Evolutionary conservation across 768 basidiomycete genomes (phyloP), one percentile per base, ranked within the genome.

Genomic region (Panus rudis): DNA sequence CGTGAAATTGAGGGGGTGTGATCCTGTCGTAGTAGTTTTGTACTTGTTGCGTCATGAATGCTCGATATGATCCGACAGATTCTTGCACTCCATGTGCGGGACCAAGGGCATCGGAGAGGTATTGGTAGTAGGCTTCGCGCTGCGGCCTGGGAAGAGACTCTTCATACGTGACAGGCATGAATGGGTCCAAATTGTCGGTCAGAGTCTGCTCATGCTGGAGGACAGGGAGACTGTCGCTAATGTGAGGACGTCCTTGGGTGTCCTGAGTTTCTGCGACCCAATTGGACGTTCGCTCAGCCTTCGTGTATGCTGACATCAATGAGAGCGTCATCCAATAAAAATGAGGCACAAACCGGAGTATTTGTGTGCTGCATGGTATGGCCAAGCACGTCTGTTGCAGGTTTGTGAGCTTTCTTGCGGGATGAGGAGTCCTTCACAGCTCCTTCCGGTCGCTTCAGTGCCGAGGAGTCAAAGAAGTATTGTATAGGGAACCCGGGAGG

Each of bases 121-220:
- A 58, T 38, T 71, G 63, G 50, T 82, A 82, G 44, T 75, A 62
- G 20, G 66, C 70, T 41, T 62, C 57, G 25, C 78, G 73, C 54
- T 79, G 75, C n/a, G 55, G 51, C 42, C 60, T 47, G 12, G 68
- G 64, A 35, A 78, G 62, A 17, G 65, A 52, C 26, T 64, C 54
- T 32, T 63, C 59, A 26, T 34, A 45, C 37, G 64, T 60, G 31
- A 66, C 62, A 11, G 46, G 45, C 19, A 35, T 26, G 27, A 46
- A 17, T n/a, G 35, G 20, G 26, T 45, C 17, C 28, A 53, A 32
- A 32, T 41, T 32, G 53, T 46, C 17, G 50, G 47, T 21, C 22
- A 32, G 19, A 20, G 19, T 1, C 4, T 45, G 39, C 49, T 48
- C 10, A 52, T 10, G 3, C 43, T 52, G 39, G 35, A 42, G 37